Evolutionary conservation across 2,329 filamentous ascomycete species (phyloP), one percentile per base, ranked within the genome.

Genomic region (Apiospora aurea): DNA sequence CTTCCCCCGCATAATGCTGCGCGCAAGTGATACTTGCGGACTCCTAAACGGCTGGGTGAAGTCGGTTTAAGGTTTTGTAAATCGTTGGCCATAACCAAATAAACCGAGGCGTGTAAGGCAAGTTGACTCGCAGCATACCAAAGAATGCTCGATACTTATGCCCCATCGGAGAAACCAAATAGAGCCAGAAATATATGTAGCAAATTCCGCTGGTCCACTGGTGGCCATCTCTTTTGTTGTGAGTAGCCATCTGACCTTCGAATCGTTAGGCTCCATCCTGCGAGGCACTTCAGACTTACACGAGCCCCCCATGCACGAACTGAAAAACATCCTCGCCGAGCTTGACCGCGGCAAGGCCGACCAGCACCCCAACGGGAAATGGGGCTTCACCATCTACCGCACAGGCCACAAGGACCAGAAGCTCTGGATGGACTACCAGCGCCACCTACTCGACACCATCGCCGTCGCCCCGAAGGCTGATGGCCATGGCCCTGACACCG

Each of bases 301-400:
- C 5, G 11, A 41, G 34, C 21, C 34, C 34, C 41, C 1, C 34
- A 64, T 64, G 57, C n/a, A 18, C 4, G 57, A 64, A 24, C 57
- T 64, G n/a, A 41, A 41, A 8, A 38, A 64, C 18, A 21, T 64
- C 34, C n/a, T 8, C 18, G 34, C 10, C 57, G 57, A 64, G 4
- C 57, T 64, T 13, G 57, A 41, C 6, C 57, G 18, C 57, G n/a
- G 10, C 57, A 64, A 64, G 57, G 57, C 29, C 29, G 14, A 38
- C 8, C 38, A n/a, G 29, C n/a, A 38, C 7, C 10, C 8, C 1
- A 41, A n/a, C 4, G 29, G 34, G 3, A 41, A 14, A 64, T 64
- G 57, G 57, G 57, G 57, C 18, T 64, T 64, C 34, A 64, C 57
- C 3, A 13, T 64, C 34, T 64, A 64, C 34, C 57, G 29, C 57